Evolutionary conservation across 768 basidiomycete species (phyloP), one percentile per base, ranked within the genome.

Genomic region (Dictyophora rubrovolvata): DNA sequence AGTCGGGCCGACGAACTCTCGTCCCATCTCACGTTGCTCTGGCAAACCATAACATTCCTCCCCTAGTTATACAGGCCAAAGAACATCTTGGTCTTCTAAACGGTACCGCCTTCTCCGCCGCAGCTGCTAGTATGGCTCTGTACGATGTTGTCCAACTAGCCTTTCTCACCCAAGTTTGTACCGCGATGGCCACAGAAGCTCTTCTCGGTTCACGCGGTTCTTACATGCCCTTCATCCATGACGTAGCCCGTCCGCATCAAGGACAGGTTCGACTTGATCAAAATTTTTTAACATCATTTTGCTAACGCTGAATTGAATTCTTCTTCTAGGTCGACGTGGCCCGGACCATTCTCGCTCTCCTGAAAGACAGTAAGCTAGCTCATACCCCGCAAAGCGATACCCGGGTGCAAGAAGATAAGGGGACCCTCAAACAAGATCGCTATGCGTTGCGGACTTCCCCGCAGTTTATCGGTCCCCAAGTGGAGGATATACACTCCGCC

Each of bases 211-310:
- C 53, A n/a, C 65, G 67, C 50, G 67, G 52, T 23, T 56, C 62
- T 14, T 59, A 61, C 33, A 59, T 49, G 17, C 65, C 64, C 11
- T 72, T 72, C 64, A 65, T 71, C 33, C 69, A 71, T 62, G 60
- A 61, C 48, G 58, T 65, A 22, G 81, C 85, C 16, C 83, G 90
- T 11, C 90, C 90, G 8, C 91, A 93, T 69, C 85, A 87, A 4
- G 90, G 90, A 55, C 90, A 92, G 73, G 79, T 79, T 59, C 48
- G 72, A 71, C 53, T 54, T 20, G 54, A 46, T 55, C 4, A 22
- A 47, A 35, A 16, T 48, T 20, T 42, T 42, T 42, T n/a, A 37
- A 37, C 14, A n/a, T n/a, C n/a, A 28, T 11, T n/a, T 5, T 42
- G 42, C 42, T 42, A 14, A 2, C 42, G 66, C 12, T 66, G 70